Evolutionary conservation across 73 alveolate genomes (phyloP).

Genomic region (Paramecium bursaria): DNA sequence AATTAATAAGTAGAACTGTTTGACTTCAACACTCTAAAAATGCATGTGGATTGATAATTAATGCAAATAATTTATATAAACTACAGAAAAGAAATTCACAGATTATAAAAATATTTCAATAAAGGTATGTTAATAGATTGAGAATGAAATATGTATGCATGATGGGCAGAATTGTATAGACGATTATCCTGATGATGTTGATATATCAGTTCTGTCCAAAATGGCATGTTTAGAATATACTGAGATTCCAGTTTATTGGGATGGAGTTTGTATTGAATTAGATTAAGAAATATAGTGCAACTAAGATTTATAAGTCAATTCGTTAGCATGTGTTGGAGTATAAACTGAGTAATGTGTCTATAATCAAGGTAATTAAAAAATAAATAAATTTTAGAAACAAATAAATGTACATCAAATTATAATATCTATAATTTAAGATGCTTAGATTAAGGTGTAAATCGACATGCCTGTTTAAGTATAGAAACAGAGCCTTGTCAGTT

Average conservation of each 20-base stretch:
- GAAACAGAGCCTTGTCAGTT: conserved; percentile 13
- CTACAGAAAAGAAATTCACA: not conserved
- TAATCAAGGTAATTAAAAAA: too few relatives aligned
- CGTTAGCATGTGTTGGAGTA: conserved; percentile 35
- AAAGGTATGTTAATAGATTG: too few relatives aligned
- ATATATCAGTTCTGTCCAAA: not conserved
- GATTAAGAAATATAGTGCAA: not conserved
- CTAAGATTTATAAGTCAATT: not conserved
- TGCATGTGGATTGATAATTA: conserved; percentile 36
- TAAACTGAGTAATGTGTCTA: too few relatives aligned
- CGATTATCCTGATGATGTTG: too few relatives aligned
- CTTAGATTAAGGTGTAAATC: conserved; percentile 4
- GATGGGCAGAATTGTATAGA: too few relatives aligned
- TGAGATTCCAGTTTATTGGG: conserved; percentile 4
- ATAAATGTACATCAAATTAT: not conserved
- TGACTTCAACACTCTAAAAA: too few relatives aligned
- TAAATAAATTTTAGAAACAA: too few relatives aligned
- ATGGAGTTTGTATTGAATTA: not conserved
- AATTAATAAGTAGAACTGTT: too few relatives aligned
- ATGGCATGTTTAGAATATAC: not conserved
- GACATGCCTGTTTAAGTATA: not conserved
- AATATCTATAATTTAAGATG: conserved; percentile 8
- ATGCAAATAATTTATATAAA: not conserved
- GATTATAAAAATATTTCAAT: not conserved
- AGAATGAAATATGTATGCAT: too few relatives aligned